These are phyloP conservation scores for Cetradonia linearis DNA, from an alignment of 495 filamentous ascomycete genomes.

Conservation along the genomic window DNA sequence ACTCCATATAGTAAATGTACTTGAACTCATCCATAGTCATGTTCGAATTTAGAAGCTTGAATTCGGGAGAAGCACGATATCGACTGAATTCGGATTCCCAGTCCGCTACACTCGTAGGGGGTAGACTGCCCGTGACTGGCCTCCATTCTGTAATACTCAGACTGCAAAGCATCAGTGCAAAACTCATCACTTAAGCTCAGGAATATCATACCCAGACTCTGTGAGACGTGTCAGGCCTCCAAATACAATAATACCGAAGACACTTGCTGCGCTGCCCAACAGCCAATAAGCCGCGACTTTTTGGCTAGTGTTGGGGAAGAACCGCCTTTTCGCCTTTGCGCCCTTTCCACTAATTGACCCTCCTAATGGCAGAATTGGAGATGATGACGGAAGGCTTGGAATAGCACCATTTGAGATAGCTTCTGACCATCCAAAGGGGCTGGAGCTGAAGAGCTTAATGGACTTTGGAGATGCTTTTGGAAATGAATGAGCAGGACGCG, in stretches of 20 bases:
- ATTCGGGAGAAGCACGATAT: constrained; percentile 86
- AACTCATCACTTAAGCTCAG: constrained; percentile 15
- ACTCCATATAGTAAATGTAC: constrained; percentile 99
- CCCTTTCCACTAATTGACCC: background rate
- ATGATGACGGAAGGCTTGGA: background rate
- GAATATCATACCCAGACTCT: constrained; percentile 70
- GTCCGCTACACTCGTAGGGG: constrained; percentile 60
- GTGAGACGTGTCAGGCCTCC: constrained; percentile 88
- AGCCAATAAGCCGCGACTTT: constrained; percentile 85
- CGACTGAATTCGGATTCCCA: constrained; percentile 90
- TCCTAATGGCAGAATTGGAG: constrained; percentile 22
- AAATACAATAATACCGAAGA: constrained; percentile 94
- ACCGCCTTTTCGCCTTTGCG: constrained; percentile 17
- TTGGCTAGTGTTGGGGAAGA: constrained; percentile 63
- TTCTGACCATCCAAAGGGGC: constrained; percentile 2
- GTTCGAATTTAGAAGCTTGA: constrained; percentile 74
- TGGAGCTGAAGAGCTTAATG: constrained; percentile 21
- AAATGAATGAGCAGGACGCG: background rate
- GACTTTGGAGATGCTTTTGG: constrained; percentile 22
- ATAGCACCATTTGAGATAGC: background rate
- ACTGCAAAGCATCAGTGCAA: constrained; percentile 37
- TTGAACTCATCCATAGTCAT: constrained; percentile 93
- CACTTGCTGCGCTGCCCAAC: constrained; percentile 76
- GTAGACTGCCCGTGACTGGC: constrained; percentile 87
- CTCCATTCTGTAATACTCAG: constrained; percentile 99